A percentile compares a stretch with the other conserved stretches of the same genome.
Evolutionary conservation across 192 early-diverging fungal species (phyloP).

Genomic region (Linnemannia elongata): DNA sequence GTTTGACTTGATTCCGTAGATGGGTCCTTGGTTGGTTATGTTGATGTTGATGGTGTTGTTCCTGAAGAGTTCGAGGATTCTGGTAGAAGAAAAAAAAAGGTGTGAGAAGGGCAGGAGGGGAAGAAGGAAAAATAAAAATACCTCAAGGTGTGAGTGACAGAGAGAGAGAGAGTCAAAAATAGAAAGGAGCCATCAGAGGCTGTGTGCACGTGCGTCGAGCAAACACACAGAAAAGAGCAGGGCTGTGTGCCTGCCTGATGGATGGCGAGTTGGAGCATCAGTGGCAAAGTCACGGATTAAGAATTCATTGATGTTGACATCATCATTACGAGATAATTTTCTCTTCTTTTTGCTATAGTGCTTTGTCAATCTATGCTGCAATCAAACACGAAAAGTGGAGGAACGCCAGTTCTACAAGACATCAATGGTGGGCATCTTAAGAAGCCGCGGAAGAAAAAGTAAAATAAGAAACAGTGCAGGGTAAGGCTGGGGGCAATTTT

Average conservation of each 20-base stretch:
- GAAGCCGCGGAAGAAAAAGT: not conserved
- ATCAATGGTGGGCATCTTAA: not conserved
- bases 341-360: not conserved
- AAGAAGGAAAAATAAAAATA: not conserved
- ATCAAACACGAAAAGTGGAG: not conserved
- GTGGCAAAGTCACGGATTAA: not conserved
- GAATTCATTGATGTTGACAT: not conserved
- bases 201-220: not conserved
- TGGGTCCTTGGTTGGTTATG: not conserved
- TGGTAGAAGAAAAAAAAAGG: not conserved
- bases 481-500: not conserved
- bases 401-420: not conserved
- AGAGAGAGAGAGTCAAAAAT: conserved; percentile 10
- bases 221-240: not conserved
- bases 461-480: not conserved
- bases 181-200: not conserved
- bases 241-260: not conserved
- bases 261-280: no score
- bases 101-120: not conserved
- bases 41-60: not conserved
- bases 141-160: no score
- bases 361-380: not conserved
- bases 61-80: not conserved
- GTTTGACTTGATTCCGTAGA: not conserved
- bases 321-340: not conserved